Conservation (phyloP, 371 early-diverging fungal species). For the Smittium mucronatum region DNA sequence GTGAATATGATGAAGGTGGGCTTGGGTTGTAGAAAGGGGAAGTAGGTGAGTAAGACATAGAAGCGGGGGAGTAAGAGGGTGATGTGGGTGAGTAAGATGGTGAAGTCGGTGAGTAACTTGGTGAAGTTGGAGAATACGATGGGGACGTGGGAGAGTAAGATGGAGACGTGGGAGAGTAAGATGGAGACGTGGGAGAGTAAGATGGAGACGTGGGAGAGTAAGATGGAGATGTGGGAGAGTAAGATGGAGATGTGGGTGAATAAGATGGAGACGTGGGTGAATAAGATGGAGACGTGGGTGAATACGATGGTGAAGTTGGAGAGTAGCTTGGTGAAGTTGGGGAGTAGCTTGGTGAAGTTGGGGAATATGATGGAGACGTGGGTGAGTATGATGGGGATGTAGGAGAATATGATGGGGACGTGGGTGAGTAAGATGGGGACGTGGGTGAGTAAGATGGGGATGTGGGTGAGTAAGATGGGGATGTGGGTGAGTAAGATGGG, state of each 20-base stretch:
- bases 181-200: conserved; percentile 35
- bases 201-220: conserved; percentile 45
- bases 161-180: conserved; percentile 39
- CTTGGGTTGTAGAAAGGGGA: conserved; percentile 72
- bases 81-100: conserved; percentile 47
- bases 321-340: conserved; percentile 42
- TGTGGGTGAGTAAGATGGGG: conserved; percentile 48
- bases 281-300: conserved; percentile 47
- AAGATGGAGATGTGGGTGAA: conserved; percentile 71
- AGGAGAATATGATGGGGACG: conserved; percentile 36
- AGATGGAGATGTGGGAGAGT: conserved; percentile 61
- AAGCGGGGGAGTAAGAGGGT: conserved; percentile 43
- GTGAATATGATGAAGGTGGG: conserved; percentile 40
- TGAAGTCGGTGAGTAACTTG: conserved; percentile 46
- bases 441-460: conserved; percentile 55
- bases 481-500: conserved; percentile 39
- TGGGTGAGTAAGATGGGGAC: conserved; percentile 41
- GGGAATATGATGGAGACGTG: conserved; percentile 57
- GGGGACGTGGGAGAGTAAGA: conserved; percentile 51
- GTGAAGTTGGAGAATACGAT: conserved; percentile 27
- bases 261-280: conserved; percentile 46
- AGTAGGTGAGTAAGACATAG: conserved; percentile 55
- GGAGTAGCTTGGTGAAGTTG: conserved; percentile 53
- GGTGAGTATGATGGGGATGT: conserved; percentile 72
- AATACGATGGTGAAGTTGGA: conserved; percentile 39